These are phyloP conservation scores for Trichophyton simii DNA, from an alignment of 2,329 filamentous ascomycete genomes.

Conservation along the genomic window DNA sequence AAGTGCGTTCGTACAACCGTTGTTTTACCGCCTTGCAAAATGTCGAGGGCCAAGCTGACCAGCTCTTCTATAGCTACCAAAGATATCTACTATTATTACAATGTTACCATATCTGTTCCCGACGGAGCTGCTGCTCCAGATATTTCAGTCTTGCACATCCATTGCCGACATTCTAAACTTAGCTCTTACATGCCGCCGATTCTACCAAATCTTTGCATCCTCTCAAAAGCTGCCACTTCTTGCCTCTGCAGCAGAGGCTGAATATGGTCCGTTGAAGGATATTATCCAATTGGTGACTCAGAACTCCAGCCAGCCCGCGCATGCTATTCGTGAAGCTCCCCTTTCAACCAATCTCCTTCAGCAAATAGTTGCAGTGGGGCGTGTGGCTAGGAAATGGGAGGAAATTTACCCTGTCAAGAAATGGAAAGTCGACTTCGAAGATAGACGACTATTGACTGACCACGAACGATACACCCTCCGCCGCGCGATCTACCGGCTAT, in stretches of 20 bases:
- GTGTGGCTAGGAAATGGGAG: conserved; percentile 45
- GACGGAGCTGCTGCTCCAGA: conserved; percentile 46
- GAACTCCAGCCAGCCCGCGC: conserved; percentile 47
- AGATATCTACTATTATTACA: conserved; percentile 6
- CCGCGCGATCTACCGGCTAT: conserved; percentile 47
- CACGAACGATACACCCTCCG: conserved; percentile 41
- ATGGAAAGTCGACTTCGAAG: conserved; percentile 46
- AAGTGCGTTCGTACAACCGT: not conserved
- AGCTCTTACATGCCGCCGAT: conserved; percentile 42
- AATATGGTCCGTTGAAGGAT: conserved; percentile 48
- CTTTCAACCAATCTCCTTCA: conserved; percentile 44
- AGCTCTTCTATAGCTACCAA: not conserved
- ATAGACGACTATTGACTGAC: conserved; percentile 40
- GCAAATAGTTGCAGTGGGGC: conserved; percentile 43
- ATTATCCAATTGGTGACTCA: conserved; percentile 49
- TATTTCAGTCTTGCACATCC: conserved; percentile 42
- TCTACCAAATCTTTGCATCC: conserved; percentile 40
- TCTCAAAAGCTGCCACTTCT: conserved; percentile 45
- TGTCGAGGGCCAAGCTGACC: not conserved
- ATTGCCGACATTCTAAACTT: conserved; percentile 44
- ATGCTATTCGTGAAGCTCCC: conserved; percentile 40
- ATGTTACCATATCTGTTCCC: conserved; percentile 46
- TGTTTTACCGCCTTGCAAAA: not conserved
- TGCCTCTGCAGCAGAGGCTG: conserved; percentile 39
- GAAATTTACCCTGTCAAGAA: conserved; percentile 52